These are phyloP conservation scores for Ceratocystis albifundus DNA, from an alignment of 2,329 filamentous ascomycete species.

Conservation along the genomic window DNA sequence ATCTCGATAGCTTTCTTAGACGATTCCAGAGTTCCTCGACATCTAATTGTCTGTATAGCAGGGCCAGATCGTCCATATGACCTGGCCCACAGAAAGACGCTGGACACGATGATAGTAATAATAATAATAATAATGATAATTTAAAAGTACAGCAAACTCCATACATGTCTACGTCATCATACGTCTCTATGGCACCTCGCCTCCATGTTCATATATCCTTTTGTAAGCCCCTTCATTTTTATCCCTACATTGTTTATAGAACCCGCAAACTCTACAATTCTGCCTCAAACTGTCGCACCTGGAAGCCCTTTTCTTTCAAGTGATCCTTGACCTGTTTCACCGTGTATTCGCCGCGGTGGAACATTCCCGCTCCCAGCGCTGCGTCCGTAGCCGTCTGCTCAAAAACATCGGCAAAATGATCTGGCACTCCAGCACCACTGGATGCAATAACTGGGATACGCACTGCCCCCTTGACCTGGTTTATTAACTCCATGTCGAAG, in stretches of 20 bases:
- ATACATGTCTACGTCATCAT: no score
- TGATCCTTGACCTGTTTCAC: constrained; percentile 88
- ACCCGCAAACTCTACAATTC: constrained; percentile 29
- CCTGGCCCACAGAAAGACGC: no score
- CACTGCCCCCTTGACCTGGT: constrained; percentile 74
- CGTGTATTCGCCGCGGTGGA: constrained; percentile 89
- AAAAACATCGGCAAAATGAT: constrained; percentile 87
- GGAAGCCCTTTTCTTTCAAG: constrained; percentile 55
- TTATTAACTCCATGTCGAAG: constrained; percentile 85
- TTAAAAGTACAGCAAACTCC: no score
- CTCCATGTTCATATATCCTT: not conserved
- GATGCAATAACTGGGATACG: constrained; percentile 92
- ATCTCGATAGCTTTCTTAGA: no score
- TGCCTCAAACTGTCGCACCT: constrained; percentile 69
- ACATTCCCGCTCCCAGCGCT: constrained; percentile 91
- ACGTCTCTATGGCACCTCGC: no score
- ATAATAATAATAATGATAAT: no score
- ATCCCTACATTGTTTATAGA: not conserved
- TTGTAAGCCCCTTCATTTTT: not conserved
- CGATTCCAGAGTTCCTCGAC: no score
- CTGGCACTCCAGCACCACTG: constrained; percentile 78
- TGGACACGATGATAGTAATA: no score
- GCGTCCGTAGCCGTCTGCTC: constrained; percentile 76
- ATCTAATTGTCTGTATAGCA: no score
- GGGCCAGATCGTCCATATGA: no score